These are phyloP conservation scores for Phaseolus coccineus DNA, from an alignment of 331 rosid genomes.

Conservation along the genomic window DNA sequence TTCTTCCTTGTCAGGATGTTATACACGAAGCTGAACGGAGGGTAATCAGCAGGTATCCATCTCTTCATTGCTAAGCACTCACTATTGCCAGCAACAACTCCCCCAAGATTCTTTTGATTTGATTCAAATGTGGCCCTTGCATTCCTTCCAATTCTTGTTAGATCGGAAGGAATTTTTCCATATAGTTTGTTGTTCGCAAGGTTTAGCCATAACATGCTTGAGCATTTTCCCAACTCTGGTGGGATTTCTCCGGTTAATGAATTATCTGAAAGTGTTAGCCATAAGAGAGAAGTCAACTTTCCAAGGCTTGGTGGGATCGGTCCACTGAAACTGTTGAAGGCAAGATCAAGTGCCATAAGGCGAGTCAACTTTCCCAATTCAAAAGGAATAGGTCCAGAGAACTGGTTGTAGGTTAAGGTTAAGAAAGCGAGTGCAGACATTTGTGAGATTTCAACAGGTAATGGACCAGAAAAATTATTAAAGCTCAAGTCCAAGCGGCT, in stretches of 20 bases:
- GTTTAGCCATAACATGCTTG: conserved; percentile 88
- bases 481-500: conserved; percentile 62
- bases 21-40: conserved; percentile 84
- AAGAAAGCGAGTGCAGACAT: conserved; percentile 65
- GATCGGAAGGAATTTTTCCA: conserved; percentile 69
- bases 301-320: conserved; percentile 75
- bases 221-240: conserved; percentile 71
- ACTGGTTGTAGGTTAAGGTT: conserved; percentile 67
- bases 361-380: conserved; percentile 58
- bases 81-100: conserved; percentile 65
- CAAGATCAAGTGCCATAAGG: conserved; percentile 79
- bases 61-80: conserved; percentile 85
- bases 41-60: conserved; percentile 95
- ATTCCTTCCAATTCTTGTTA: conserved; percentile 67
- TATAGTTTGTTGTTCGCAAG: conserved; percentile 79
- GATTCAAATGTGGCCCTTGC: conserved; percentile 64
- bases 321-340: conserved; percentile 73
- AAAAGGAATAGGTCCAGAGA: conserved; percentile 69
- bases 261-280: conserved; percentile 89
- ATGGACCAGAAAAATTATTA: conserved; percentile 79
- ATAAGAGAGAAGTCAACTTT: conserved; percentile 71
- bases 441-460: conserved; percentile 70
- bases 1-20: conserved; percentile 76
- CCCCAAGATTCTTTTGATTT: conserved; percentile 26
- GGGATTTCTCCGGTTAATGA: conserved; percentile 76